Conservation (phyloP, 306 rosid genomes). For the Comarum palustre region DNA sequence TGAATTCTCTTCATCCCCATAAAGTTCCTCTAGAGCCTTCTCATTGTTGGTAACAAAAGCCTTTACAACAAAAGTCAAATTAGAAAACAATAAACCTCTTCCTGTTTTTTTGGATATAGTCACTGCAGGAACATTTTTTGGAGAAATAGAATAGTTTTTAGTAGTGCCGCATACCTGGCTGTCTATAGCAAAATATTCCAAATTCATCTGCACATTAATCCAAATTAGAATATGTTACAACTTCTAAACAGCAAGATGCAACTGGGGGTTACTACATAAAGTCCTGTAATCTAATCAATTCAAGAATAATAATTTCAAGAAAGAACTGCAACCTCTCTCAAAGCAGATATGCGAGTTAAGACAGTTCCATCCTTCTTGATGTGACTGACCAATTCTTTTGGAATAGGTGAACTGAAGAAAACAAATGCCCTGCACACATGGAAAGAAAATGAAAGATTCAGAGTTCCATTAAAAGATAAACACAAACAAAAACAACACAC, state of each 20-base stretch:
- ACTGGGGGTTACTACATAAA: constrained; percentile 24
- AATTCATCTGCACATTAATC: constrained; percentile 79
- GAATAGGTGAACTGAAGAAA: constrained; percentile 84
- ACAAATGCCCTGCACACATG: constrained; percentile 74
- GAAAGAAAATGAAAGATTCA: constrained; percentile 27
- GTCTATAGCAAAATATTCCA: constrained; percentile 93
- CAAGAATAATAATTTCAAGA: constrained; percentile 25
- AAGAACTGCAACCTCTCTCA: constrained; percentile 66
- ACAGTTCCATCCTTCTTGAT: constrained; percentile 71
- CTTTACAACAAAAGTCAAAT: constrained; percentile 42
- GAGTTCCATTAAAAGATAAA: neutral
- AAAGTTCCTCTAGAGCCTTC: constrained; percentile 82
- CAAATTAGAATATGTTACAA: constrained; percentile 21
- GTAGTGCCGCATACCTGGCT: constrained; percentile 66
- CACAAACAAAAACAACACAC: neutral
- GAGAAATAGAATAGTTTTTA: neutral
- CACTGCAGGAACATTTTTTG: neutral
- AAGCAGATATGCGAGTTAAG: constrained; percentile 73
- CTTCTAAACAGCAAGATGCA: constrained; percentile 4
- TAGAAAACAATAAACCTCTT: constrained; percentile 13
- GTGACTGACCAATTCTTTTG: constrained; percentile 64
- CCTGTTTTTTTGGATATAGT: neutral
- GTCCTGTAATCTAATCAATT: constrained; percentile 17
- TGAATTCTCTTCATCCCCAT: constrained; percentile 77
- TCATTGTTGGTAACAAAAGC: constrained; percentile 89